These are phyloP conservation scores for Tetrahymena borealis DNA, from an alignment of 73 alveolate species.

Conservation along the genomic window DNA sequence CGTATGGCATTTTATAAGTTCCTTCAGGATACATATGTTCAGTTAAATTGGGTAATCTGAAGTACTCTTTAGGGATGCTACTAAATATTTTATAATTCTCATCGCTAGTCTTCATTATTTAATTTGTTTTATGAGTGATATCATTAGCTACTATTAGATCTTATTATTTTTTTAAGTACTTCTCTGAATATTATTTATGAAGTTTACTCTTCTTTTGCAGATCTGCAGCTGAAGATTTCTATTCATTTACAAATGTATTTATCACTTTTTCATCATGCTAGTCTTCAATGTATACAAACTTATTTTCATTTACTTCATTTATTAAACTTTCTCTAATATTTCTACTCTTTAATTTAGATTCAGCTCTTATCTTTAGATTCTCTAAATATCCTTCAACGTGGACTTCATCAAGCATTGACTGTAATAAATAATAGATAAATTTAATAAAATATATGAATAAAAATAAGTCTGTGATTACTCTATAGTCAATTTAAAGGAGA, in stretches of 20 bases:
- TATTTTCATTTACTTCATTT: neutral
- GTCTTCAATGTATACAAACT: neutral
- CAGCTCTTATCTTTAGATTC: neutral
- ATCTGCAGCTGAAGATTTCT: neutral
- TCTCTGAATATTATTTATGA: neutral
- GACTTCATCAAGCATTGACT: neutral
- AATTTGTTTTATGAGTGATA: neutral
- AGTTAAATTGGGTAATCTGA: neutral
- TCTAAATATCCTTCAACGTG: neutral
- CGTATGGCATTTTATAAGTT: neutral
- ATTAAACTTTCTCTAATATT: neutral
- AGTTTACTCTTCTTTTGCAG: neutral
- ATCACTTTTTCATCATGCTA: neutral
- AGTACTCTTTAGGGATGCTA: neutral
- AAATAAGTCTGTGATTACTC: neutral
- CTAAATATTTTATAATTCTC: neutral
- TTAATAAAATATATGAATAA: neutral
- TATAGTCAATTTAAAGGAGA: neutral
- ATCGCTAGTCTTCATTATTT: neutral
- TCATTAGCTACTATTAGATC: neutral
- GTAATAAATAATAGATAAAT: neutral
- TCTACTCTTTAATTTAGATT: neutral
- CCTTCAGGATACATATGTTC: neutral
- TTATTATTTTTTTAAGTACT: neutral
- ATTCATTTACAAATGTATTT: neutral